Evolutionary conservation across 768 basidiomycete genomes (phyloP).

Genomic region (Boletales sp.): DNA sequence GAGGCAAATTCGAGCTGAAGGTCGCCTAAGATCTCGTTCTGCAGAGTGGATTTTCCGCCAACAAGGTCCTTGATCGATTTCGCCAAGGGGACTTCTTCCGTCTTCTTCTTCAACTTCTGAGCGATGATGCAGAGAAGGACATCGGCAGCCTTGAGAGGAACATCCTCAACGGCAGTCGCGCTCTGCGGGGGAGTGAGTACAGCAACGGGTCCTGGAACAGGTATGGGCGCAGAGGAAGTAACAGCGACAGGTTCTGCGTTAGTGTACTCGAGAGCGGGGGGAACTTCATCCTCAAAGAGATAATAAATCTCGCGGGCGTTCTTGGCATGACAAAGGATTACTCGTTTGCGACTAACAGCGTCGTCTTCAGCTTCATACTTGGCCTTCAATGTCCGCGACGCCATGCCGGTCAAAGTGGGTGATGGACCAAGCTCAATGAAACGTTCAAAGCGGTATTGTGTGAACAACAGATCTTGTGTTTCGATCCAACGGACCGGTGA

Average conservation of each 20-base stretch:
- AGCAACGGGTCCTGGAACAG: constrained; percentile 40
- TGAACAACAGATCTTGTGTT: constrained; percentile 94
- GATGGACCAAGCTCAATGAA: constrained; percentile 96
- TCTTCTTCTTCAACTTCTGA: constrained; percentile 96
- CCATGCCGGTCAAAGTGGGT: constrained; percentile 95
- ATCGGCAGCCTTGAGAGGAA: constrained; percentile 86
- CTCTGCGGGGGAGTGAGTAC: constrained; percentile 54
- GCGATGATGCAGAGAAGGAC: constrained; percentile 87
- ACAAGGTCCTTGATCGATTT: constrained; percentile 99
- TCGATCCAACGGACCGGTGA: constrained; percentile 99
- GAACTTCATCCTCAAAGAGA: constrained; percentile 85
- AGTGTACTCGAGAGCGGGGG: constrained; percentile 22
- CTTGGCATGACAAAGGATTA: constrained; percentile 92
- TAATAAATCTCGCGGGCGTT: constrained; percentile 97
- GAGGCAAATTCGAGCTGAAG: constrained; percentile 92
- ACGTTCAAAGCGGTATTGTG: constrained; percentile 81
- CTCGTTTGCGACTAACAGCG: constrained; percentile 71
- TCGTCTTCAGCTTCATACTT: constrained; percentile 93
- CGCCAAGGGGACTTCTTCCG: constrained; percentile 81
- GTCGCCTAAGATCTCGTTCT: constrained; percentile 98
- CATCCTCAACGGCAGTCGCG: constrained; percentile 80
- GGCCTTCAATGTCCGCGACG: constrained; percentile 80
- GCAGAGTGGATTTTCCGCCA: constrained; percentile 96
- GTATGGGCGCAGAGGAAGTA: constrained; percentile 37
- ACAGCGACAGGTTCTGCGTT: constrained; percentile 36